Evolutionary conservation across 179 eudicot genomes (phyloP).

Genomic region (Sideroxylon spinosum): DNA sequence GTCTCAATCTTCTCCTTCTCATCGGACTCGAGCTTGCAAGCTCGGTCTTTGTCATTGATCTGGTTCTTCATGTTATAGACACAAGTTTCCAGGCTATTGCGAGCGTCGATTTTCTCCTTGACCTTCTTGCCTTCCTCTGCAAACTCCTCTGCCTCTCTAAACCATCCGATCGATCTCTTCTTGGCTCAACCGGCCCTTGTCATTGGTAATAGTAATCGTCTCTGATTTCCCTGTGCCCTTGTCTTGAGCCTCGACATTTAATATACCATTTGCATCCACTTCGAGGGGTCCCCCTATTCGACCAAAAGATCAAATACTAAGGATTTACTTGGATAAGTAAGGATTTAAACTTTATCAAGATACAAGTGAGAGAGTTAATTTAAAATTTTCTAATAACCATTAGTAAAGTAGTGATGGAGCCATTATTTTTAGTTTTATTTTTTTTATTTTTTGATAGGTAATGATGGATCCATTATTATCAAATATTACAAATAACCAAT

Average conservation of each 20-base stretch:
- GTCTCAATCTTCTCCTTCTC: slow-evolving; percentile 44
- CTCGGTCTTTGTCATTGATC: slow-evolving; percentile 49
- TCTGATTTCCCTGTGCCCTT: slow-evolving; percentile 66
- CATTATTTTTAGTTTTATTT: too few species aligned
- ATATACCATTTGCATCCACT: slow-evolving; percentile 66
- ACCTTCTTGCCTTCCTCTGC: slow-evolving; percentile 68
- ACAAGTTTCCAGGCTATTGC: slow-evolving; percentile 54
- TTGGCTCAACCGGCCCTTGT: slow-evolving; percentile 66
- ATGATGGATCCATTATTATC: too few species aligned
- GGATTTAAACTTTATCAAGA: too few species aligned
- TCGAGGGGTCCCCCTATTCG: slow-evolving; percentile 56
- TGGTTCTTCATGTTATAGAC: too few species aligned
- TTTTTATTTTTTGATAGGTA: too few species aligned
- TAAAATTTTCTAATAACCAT: too few species aligned
- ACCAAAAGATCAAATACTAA: not conserved
- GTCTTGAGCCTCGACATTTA: slow-evolving; percentile 66
- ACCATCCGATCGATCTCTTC: slow-evolving; percentile 68
- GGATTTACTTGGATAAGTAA: too few species aligned
- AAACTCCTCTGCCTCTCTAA: slow-evolving; percentile 54
- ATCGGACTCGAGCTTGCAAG: slow-evolving; percentile 53
- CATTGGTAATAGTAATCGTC: slow-evolving; percentile 69
- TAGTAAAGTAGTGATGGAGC: too few species aligned
- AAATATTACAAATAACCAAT: too few species aligned
- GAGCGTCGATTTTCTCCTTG: slow-evolving; percentile 52
- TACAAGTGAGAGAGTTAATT: too few species aligned